These are phyloP conservation scores for Triticum aestivum DNA, from an alignment of 176 grass and related monocot genomes.

Conservation along the genomic window IWGSC_CS_RefSeq_v2.1 NC_057808.1:532405693-532406192, in stretches of 20 bases:
- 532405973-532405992: background rate
- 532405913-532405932: background rate
- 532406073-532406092: conserved; percentile 7
- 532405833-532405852: conserved; percentile 18
- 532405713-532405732: conserved; percentile 93
- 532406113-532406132: background rate
- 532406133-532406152: conserved; percentile 5
- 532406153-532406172: background rate
- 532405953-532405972: background rate
- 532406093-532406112: background rate
- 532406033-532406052: background rate
- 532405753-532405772: conserved; percentile 81
- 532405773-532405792: conserved; percentile 60
- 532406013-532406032: background rate
- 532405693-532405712: conserved; percentile 86
- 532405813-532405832: conserved; percentile 84
- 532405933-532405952: background rate
- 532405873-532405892: conserved; percentile 4
- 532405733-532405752: conserved; percentile 93
- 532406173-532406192: background rate
- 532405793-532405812: conserved; percentile 92
- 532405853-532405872: conserved; percentile 12
- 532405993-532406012: conserved; percentile 2
- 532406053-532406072: background rate
- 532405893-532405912: background rate